Evolutionary conservation across 345 rosid genomes (phyloP), one percentile per base, ranked within the genome.

Genomic region (Populus davidiana): DNA sequence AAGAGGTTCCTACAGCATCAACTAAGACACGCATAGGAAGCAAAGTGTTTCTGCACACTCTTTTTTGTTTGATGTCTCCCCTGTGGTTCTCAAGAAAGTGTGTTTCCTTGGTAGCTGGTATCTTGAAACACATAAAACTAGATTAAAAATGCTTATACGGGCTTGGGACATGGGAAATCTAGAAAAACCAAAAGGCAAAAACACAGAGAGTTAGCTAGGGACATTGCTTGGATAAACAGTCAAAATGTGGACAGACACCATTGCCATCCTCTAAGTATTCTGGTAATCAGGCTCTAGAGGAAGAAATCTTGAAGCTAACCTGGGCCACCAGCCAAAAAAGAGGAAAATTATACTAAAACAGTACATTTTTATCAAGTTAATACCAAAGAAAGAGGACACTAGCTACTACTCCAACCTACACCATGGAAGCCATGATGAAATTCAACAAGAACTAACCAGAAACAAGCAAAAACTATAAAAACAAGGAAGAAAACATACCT

Each of bases 401-500:
- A 47, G 50, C 50, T 7, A 5, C 7, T n/a, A 2, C 7, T n/a
- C 27, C 17, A 13, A 41, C 23, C 72, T 41, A 27, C 35, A 44
- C 16, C 31, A 13, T 14, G 14, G 56, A 8, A 52, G 29, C 31
- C 31, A 27, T 1, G 29, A 74, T 64, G 13, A 21, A 66, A 31
- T 35, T 33, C 21, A 36, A 38, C 13, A 64, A 27, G 3, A 39
- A 25, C 23, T 5, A 36, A 6, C 39, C 6, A 36, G 39, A 36
- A 6, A 47, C 13, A 38, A 35, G 39, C 31, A 50, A 23, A 33
- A 14, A 8, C 35, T 3, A 23, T 12, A 12, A 67, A 31, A 10
- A 47, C 35, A n/a, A 1, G 75, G 36, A 8, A 74, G 74, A 38
- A 43, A 72, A 56, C 75, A 79, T 82, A 84, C 89, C 86, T 56